A percentile compares a stretch with the other conserved stretches of the same genome.
Conservation (phyloP, 2,329 filamentous ascomycete genomes). For the Stemphylium vesicarium region DNA sequence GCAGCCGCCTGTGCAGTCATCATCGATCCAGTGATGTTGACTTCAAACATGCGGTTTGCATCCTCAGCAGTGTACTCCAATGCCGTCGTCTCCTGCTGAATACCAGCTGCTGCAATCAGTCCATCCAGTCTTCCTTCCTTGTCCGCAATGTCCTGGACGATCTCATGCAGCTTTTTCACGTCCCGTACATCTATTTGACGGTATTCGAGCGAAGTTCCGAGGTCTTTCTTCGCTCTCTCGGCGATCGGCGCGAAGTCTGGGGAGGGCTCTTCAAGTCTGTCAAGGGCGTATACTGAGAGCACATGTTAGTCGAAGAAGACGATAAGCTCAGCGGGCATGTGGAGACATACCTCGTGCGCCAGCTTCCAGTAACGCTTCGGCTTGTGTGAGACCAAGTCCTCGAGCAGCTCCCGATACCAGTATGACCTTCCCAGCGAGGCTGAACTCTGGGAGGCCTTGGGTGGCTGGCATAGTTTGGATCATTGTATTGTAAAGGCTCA, state of each 20-base stretch:
- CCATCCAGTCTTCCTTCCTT: slow-evolving; percentile 78
- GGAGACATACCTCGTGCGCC: slow-evolving; percentile 65
- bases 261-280: slow-evolving; percentile 65
- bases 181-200: slow-evolving; percentile 82
- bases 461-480: slow-evolving; percentile 23
- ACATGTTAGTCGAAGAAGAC: neutral
- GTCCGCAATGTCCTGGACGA: slow-evolving; percentile 72
- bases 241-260: slow-evolving; percentile 70
- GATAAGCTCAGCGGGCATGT: neutral
- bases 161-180: slow-evolving; percentile 68
- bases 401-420: slow-evolving; percentile 74
- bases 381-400: slow-evolving; percentile 75
- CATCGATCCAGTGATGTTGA: slow-evolving; percentile 67
- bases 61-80: slow-evolving; percentile 75
- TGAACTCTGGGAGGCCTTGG: slow-evolving; percentile 71
- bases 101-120: slow-evolving; percentile 74
- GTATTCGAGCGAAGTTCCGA: slow-evolving; percentile 74
- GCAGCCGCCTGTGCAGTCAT: slow-evolving; percentile 70
- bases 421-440: slow-evolving; percentile 72
- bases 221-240: slow-evolving; percentile 65
- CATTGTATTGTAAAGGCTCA: neutral
- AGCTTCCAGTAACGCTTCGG: slow-evolving; percentile 76
- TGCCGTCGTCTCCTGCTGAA: slow-evolving; percentile 83
- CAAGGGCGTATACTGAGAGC: slow-evolving; percentile 68
- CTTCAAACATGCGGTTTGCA: slow-evolving; percentile 67